Evolutionary conservation across 2,329 filamentous ascomycete species (phyloP).

Genomic region (Harringtonia aguacate): DNA sequence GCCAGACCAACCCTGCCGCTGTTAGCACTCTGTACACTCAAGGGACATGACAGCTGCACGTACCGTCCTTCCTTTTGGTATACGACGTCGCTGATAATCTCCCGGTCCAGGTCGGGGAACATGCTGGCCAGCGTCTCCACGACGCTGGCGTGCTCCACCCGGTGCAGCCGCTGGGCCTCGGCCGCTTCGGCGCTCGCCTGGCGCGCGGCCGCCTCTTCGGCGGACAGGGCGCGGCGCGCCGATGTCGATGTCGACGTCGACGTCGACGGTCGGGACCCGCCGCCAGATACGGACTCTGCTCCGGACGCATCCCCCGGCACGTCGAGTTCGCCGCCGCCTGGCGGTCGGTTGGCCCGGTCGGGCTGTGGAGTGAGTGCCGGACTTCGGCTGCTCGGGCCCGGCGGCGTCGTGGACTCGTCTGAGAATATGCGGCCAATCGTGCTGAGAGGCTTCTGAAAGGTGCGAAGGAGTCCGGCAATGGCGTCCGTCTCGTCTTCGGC

Average conservation of each 20-base stretch:
- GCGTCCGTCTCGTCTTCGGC: constrained; percentile 50
- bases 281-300: no score
- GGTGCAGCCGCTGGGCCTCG: constrained; percentile 72
- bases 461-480: constrained; percentile 74
- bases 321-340: background rate
- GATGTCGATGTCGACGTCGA: constrained; percentile 19
- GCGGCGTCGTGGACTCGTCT: constrained; percentile 40
- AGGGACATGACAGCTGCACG: constrained; percentile 44
- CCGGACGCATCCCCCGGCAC: constrained; percentile 7
- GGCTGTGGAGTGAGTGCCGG: constrained; percentile 23
- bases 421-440: constrained; percentile 94
- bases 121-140: constrained; percentile 92
- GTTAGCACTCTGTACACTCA: constrained; percentile 7
- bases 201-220: constrained; percentile 78
- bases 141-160: constrained; percentile 77
- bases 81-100: constrained; percentile 94
- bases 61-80: constrained; percentile 89
- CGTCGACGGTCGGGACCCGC: no score
- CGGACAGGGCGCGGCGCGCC: constrained; percentile 42
- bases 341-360: constrained; percentile 14
- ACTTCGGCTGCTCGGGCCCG: constrained; percentile 22
- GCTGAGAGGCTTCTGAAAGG: constrained; percentile 81
- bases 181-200: constrained; percentile 86
- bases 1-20: constrained; percentile 61
- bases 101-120: constrained; percentile 91